Base-by-base conservation (phyloP, 371 early-diverging fungal genomes). In the Gilbertella persicaria region DNA sequence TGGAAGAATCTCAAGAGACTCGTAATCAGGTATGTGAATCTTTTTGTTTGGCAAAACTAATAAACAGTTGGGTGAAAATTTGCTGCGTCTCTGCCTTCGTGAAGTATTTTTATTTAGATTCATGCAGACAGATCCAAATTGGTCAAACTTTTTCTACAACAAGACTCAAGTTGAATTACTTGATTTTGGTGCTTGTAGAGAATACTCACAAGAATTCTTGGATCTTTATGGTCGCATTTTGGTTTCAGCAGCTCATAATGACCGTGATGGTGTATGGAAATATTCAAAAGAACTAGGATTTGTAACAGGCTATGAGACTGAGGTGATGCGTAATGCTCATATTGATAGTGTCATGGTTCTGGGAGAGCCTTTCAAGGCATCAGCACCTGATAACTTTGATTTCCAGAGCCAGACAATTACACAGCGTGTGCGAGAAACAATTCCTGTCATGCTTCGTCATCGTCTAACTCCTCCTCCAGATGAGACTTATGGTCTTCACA, bases 91-190 rank as follows among this genome's bases (percentile, higher is more conserved):
- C 5, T 94, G 94, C 65, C 76, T 98, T 26, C 77, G 83, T 24
- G 98, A 97, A 64, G 77, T 98, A 36, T 97, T 97, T 65, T 85
- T 84, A 21, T 96, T 93, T 68, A 79, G 85, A 50, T 94, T 91
- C 70, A 97, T 98, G 98, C 98, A 98, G 69, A 98, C 98, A 10
- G 98, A 98, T 64, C 98, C 98, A 4, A 98, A 98, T 66, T 98
- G 97, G 97, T 84, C 94, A 49, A 98, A 98, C 69, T 98, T 98
- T 62, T 75, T 98, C 55, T 98, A 93, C 64, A 85, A 94, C 60
- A 67, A 63, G 13, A 71, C 76, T 26, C 88, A 83, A 75, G 77
- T 97, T 42, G 86, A 88, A 23, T 61, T 98, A 59, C 64, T 98
- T 21, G 98, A 98, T 66, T 98, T 98, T 79, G 98, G 98, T 13